Conservation (phyloP, 441 rosid genomes). For the Syzygium syzygioides region DNA sequence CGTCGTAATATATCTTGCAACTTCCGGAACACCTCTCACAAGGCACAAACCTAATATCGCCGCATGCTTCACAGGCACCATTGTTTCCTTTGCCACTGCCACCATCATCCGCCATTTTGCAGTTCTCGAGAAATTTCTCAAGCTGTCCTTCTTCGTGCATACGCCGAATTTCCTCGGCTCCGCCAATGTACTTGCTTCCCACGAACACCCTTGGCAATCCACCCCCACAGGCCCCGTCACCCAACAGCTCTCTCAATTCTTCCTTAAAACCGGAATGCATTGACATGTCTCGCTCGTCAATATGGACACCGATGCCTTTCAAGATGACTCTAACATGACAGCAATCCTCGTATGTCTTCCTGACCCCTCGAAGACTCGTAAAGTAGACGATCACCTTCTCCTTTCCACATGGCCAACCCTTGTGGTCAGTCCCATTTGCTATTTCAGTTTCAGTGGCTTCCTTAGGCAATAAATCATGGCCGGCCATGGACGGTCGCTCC, state of each 20-base stretch:
- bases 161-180: conserved; percentile 6
- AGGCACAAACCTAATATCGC: conserved; percentile 9
- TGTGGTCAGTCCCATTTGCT: not conserved
- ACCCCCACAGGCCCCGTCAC: not conserved
- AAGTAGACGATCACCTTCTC: conserved; percentile 9
- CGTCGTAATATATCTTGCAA: conserved; percentile 6
- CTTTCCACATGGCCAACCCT: not conserved
- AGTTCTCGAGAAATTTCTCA: not conserved
- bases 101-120: conserved; percentile 1
- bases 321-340: conserved; percentile 4
- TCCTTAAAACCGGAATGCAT: conserved; percentile 16
- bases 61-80: conserved; percentile 8
- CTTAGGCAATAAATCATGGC: not conserved
- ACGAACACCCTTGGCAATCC: conserved; percentile 7
- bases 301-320: not conserved
- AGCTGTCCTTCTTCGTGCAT: conserved; percentile 17
- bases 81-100: not conserved
- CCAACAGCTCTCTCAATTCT: conserved; percentile 6
- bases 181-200: conserved; percentile 6
- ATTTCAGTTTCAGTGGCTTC: not conserved
- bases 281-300: conserved; percentile 11
- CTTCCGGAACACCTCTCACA: conserved; percentile 14
- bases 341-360: conserved; percentile 20
- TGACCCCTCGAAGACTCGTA: conserved; percentile 11
- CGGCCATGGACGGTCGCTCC: not conserved